Evolutionary conservation across 129 eudicot genomes (phyloP).

Genomic region (Oenanthe sinensis): DNA sequence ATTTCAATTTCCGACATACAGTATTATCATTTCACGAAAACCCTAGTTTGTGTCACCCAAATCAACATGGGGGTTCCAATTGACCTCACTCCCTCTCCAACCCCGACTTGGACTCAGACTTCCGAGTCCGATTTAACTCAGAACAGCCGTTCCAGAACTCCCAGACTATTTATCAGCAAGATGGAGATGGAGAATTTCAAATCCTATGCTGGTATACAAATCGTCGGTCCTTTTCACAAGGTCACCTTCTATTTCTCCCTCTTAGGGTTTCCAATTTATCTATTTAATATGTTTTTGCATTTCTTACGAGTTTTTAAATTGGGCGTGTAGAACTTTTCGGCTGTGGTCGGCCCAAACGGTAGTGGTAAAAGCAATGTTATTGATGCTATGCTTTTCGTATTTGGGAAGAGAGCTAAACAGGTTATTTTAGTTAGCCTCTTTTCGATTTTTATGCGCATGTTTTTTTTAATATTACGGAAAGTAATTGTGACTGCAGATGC

Average conservation of each 20-base stretch:
- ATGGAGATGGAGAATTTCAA: slow-evolving; percentile 92
- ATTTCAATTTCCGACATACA: too few relatives aligned
- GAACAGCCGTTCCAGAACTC: slow-evolving; percentile 30
- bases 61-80: neutral
- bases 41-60: neutral
- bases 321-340: slow-evolving; percentile 68
- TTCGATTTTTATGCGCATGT: neutral
- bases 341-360: slow-evolving; percentile 95
- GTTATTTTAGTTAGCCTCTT: slow-evolving; percentile 13
- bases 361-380: slow-evolving; percentile 95
- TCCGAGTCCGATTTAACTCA: slow-evolving; percentile 33
- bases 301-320: neutral
- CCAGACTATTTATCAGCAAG: slow-evolving; percentile 71
- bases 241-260: slow-evolving; percentile 25
- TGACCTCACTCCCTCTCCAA: neutral
- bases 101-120: neutral
- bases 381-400: slow-evolving; percentile 94
- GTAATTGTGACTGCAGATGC: slow-evolving; percentile 56
- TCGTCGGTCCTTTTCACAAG: slow-evolving; percentile 98
- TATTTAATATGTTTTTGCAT: neutral
- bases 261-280: neutral
- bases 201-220: slow-evolving; percentile 96
- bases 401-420: slow-evolving; percentile 96
- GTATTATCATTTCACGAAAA: neutral
- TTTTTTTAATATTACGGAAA: neutral